Evolutionary conservation across 2,329 filamentous ascomycete genomes (phyloP), one percentile per base, ranked within the genome.

Genomic region (Diaporthe vexans): DNA sequence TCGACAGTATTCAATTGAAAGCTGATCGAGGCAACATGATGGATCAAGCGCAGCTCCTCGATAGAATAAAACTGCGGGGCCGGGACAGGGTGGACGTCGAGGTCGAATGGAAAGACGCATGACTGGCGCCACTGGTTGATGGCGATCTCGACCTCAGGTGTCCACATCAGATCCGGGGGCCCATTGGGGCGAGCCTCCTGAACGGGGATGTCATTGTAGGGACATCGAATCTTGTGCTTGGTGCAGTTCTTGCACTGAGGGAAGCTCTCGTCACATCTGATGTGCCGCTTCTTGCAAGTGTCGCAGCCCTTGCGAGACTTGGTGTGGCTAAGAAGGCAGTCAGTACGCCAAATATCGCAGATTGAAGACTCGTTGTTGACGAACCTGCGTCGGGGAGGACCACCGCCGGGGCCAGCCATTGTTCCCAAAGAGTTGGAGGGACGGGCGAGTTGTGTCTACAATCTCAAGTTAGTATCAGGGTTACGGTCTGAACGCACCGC

Each of bases 171-270:
- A 80, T 92, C 90, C 74, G 91, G 88, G 76, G 91, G 90, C 77
- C 90, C 91, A 56, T 87, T 86, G 51, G 89, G 88, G 78, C 90
- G 87, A 78, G 91, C 87, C 78, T 94, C 92, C 74, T 92, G 88
- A 59, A 91, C 88, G 65, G 94, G 91, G 81, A 92, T 92, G 82
- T 98, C 95, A 89, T 98, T 97, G 87, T 98, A 99, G 79, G 98
- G 97, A 85, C 97, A 99, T 81, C 95, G 94, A 80, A 97, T 97
- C 86, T 98, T 98, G 86, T 99, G 97, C 86, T 98, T 99, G 76
- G 96, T 98, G 86, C 97, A 99, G 85, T 99, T 99, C 80, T 88
- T 97, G 95, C 96, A 99, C 90, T 99, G 97, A 69, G 97, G 97
- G 81, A 98, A 98, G 79, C 92, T 98, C 84, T 99, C 97, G 82